Conservation (phyloP, 441 rosid species). For the Corymbia calophylla region DNA sequence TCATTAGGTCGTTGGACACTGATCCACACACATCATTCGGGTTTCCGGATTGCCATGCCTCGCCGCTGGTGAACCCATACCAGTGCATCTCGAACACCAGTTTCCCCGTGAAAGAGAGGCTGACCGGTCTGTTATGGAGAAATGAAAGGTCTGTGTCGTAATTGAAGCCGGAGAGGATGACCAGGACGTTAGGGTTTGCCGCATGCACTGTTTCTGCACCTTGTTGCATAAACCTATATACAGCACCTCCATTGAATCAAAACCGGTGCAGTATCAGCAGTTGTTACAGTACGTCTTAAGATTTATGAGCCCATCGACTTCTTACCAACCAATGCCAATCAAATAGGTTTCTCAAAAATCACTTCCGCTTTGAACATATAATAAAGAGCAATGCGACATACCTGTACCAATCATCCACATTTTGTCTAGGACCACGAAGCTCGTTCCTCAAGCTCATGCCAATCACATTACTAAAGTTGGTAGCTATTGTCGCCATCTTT, state of each 20-base stretch:
- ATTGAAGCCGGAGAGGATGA: conserved; percentile 1
- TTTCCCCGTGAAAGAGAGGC: background rate
- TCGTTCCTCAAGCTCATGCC: conserved; percentile 13
- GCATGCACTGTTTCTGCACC: conserved; percentile 2
- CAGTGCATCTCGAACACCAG: conserved; percentile 4
- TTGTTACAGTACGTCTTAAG: background rate
- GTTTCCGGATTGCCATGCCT: background rate
- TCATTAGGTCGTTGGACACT: background rate
- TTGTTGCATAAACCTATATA: background rate
- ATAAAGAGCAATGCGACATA: background rate
- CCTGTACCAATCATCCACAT: conserved; percentile 1
- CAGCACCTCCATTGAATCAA: background rate
- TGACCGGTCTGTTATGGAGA: background rate
- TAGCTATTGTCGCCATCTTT: conserved; percentile 1
- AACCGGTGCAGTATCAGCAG: background rate
- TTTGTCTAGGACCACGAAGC: conserved; percentile 1
- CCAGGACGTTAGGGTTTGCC: conserved; percentile 2
- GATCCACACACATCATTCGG: background rate
- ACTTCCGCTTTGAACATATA: background rate
- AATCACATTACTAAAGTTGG: background rate
- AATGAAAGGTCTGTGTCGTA: background rate
- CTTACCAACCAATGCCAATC: background rate
- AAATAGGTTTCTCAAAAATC: background rate
- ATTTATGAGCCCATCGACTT: background rate
- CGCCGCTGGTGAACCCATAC: background rate